Conservation (phyloP, 257 asterid species). For the Cynanchum wilfordii region DNA sequence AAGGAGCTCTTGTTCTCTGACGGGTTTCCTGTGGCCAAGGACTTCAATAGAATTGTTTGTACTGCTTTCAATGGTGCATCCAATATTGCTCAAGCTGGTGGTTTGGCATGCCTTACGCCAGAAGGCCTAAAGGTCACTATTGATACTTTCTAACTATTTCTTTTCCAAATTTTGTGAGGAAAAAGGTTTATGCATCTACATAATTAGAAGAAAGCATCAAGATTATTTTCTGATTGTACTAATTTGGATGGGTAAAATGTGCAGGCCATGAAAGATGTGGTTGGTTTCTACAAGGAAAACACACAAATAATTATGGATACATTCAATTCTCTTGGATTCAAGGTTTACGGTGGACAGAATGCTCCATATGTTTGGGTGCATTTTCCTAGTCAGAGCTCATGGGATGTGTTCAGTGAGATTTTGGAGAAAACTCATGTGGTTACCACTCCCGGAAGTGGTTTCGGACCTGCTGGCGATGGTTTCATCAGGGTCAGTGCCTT, state of each 20-base stretch:
- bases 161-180: neutral
- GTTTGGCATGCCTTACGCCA: constrained; percentile 74
- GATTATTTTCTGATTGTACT: neutral
- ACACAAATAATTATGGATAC: constrained; percentile 76
- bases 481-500: constrained; percentile 89
- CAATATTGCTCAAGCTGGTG: constrained; percentile 96
- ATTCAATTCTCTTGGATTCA: constrained; percentile 75
- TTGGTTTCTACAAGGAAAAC: constrained; percentile 92
- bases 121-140: constrained; percentile 79
- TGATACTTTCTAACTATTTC: neutral
- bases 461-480: constrained; percentile 97
- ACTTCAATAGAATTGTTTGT: constrained; percentile 93
- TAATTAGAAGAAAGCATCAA: neutral
- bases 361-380: constrained; percentile 97
- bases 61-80: constrained; percentile 96
- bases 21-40: constrained; percentile 89
- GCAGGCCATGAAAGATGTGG: constrained; percentile 92
- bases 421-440: constrained; percentile 95
- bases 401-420: constrained; percentile 93
- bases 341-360: constrained; percentile 94
- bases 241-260: constrained; percentile 1
- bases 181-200: neutral
- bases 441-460: constrained; percentile 95
- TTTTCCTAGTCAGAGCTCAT: constrained; percentile 86
- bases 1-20: constrained; percentile 77